Evolutionary conservation across 2,329 filamentous ascomycete genomes (phyloP).

Genomic region (Aureobasidium melanogenum): DNA sequence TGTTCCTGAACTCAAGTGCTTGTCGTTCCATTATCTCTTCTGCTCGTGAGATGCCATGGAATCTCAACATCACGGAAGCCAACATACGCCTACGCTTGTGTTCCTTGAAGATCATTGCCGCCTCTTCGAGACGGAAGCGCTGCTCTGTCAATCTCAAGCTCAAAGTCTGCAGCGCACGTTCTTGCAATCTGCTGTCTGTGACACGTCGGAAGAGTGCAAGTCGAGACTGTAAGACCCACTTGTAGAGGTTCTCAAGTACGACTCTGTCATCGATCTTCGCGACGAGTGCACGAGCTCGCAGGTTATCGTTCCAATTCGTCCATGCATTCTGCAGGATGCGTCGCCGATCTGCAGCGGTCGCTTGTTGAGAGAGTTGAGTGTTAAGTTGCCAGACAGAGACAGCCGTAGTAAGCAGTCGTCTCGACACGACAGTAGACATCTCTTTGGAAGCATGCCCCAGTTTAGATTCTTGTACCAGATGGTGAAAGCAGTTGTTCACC

Average conservation of each 20-base stretch:
- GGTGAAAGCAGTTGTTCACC: background rate
- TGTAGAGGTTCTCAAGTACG: constrained; percentile 48
- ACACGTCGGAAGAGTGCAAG: constrained; percentile 32
- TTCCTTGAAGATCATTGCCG: constrained; percentile 18
- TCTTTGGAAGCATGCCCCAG: background rate
- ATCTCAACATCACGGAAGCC: constrained; percentile 20
- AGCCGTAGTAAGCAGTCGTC: constrained; percentile 29
- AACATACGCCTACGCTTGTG: constrained; percentile 21
- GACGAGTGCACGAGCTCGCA: constrained; percentile 45
- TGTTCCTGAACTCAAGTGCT: constrained; percentile 34
- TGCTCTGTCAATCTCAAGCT: constrained; percentile 10
- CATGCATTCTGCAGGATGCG: constrained; percentile 49
- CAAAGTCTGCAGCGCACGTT: constrained; percentile 16
- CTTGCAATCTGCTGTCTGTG: constrained; percentile 19
- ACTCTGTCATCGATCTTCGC: constrained; percentile 48
- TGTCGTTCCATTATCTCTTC: constrained; percentile 28
- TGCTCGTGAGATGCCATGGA: constrained; percentile 22
- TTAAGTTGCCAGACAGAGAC: constrained; percentile 44
- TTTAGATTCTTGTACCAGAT: background rate
- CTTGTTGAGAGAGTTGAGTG: constrained; percentile 29
- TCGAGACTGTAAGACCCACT: constrained; percentile 48
- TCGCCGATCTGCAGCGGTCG: constrained; percentile 41
- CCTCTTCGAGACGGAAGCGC: constrained; percentile 13
- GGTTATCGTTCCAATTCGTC: constrained; percentile 53
- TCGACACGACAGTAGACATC: background rate